Percentiles rank a stretch among this genome's conserved stretches.
These are phyloP conservation scores for Colletotrichum simmondsii DNA, from an alignment of 2,329 filamentous ascomycete species.

Conservation along the genomic window DNA sequence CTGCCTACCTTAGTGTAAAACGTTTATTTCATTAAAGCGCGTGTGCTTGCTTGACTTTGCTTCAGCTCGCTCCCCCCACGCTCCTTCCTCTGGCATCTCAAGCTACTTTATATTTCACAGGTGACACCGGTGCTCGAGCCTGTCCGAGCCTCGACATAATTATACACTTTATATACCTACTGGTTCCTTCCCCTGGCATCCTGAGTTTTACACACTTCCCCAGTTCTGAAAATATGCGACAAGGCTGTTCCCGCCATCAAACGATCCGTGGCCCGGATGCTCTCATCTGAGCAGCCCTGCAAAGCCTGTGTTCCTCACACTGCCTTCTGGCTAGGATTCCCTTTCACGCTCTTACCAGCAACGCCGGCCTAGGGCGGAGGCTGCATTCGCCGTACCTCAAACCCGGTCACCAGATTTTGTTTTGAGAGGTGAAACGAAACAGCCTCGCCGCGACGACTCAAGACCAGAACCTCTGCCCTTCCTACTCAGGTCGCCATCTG, in stretches of 20 bases:
- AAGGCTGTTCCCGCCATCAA: not conserved
- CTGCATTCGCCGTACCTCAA: not conserved
- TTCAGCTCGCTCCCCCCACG: not conserved
- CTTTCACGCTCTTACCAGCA: not conserved
- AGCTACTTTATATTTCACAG: not conserved
- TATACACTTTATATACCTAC: not conserved
- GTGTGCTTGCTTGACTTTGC: not conserved
- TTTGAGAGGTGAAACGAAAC: not conserved
- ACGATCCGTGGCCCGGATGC: not conserved
- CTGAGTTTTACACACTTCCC: not conserved
- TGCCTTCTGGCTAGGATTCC: not conserved
- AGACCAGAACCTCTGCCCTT: not conserved
- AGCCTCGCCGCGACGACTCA: not conserved
- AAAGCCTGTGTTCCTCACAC: not conserved
- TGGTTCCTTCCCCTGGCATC: not conserved
- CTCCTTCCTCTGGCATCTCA: not conserved
- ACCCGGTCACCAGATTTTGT: not conserved
- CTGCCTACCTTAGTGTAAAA: not conserved
- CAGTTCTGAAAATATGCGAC: not conserved
- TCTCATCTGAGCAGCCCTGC: not conserved
- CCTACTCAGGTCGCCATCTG: not conserved
- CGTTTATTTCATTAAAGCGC: not conserved
- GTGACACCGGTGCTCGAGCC: constrained; percentile 12
- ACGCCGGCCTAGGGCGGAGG: not conserved
- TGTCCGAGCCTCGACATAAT: constrained; percentile 9